A percentile compares a stretch with the other conserved stretches of the same genome.
Evolutionary conservation across 2,329 filamentous ascomycete species (phyloP).

Genomic region (Hypoxylon sp.): DNA sequence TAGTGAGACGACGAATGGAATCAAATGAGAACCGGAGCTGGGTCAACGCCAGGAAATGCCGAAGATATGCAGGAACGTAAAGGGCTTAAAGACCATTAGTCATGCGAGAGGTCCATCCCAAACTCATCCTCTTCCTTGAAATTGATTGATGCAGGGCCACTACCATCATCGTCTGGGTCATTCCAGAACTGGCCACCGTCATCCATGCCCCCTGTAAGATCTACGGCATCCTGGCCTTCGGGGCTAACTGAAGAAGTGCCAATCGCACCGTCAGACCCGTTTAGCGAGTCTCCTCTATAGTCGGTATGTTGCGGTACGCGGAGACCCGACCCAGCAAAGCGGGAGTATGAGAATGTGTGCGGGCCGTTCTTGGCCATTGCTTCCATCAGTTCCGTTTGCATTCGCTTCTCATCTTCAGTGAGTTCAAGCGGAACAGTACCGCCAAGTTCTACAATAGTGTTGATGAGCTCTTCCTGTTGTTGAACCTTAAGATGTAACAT

Average conservation of each 20-base stretch:
- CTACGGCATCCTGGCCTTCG: conserved; percentile 58
- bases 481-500: conserved; percentile 90
- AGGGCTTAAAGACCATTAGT: conserved; percentile 43
- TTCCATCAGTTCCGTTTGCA: conserved; percentile 93
- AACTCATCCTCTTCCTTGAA: conserved; percentile 98
- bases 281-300: conserved; percentile 83
- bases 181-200: conserved; percentile 74
- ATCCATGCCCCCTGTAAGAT: conserved; percentile 62
- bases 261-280: conserved; percentile 60
- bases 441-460: conserved; percentile 79
- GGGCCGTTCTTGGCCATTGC: conserved; percentile 85
- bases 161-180: conserved; percentile 79
- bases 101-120: conserved; percentile 79
- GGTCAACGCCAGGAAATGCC: conserved; percentile 42
- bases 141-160: conserved; percentile 75
- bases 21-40: conserved; percentile 32
- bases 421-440: conserved; percentile 84
- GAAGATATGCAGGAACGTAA: conserved; percentile 36
- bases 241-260: conserved; percentile 69
- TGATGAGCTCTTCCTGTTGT: conserved; percentile 88
- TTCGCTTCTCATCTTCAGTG: conserved; percentile 93
- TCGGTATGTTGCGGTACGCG: conserved; percentile 95
- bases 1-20: conserved; percentile 14
- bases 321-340: conserved; percentile 85
- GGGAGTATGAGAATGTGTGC: conserved; percentile 85